Evolutionary conservation across 169 alveolate genomes (phyloP), one percentile per base, ranked within the genome.

Genomic region (Plasmodium inui): DNA sequence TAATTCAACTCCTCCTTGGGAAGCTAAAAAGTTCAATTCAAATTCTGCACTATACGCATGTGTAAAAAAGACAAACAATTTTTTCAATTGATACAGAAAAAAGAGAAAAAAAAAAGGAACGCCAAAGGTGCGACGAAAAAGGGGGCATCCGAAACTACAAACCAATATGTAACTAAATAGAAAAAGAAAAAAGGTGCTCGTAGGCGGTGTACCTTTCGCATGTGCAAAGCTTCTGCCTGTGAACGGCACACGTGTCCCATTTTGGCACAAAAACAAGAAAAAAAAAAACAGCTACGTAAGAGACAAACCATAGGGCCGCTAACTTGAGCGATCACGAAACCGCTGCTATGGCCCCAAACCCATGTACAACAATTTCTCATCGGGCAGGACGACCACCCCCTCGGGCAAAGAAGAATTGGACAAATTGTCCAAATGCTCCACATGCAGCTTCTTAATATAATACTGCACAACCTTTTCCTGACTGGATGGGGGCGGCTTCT

Each of bases 301-400:
- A 8, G 32, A 61, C n/a, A 61, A 22, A 9, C 32, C 14, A 14
- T 19, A 34, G 39, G 30, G n/a, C 28, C 6, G 7, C n/a, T n/a
- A 74, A 34, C 34, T n/a, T 17, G n/a, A 6, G 14, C 17, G 22
- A 46, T 1, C 4, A 81, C 7, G 74, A 19, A 41, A 10, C 34
- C n/a, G 12, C 34, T 22, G 10, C n/a, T 67, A 83, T 10, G 8
- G 6, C 6, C 78, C 74, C 79, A 84, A 41, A 9, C 92, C 92
- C 19, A 84, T 28, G 57, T 72, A 84, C 55, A 84, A 73, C 37
- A 84, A 9, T 73, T 73, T 71, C 79, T 84, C 92, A 37, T 84
- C 92, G 32, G 92, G 92, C 19, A 84, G 32, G 30, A 84, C 84
- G 7, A 84, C 92, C 14, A 84, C 61, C n/a, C 83, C 92, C 3